These are phyloP conservation scores for Fraxinus ornus DNA, from an alignment of 305 asterid species.

Conservation along the genomic window DNA sequence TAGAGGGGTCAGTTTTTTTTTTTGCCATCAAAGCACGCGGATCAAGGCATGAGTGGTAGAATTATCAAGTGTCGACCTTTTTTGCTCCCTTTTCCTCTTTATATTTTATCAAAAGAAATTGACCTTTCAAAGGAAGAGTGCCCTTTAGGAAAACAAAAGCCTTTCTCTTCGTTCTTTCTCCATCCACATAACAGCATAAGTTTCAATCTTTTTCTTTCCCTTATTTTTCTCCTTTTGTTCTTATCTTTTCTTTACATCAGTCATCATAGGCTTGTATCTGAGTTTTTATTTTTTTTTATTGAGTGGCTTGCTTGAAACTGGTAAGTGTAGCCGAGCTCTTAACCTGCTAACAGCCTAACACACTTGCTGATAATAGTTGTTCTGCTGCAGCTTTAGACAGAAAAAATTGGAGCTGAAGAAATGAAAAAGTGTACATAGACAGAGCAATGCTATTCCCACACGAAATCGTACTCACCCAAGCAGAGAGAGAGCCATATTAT, in stretches of 20 bases:
- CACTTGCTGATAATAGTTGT: conserved; percentile 40
- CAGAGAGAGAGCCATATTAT: conserved; percentile 33
- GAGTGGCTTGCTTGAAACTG: conserved; percentile 18
- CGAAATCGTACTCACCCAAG: conserved; percentile 46
- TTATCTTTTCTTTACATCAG: background rate
- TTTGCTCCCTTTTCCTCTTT: conserved; percentile 21
- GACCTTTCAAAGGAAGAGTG: conserved; percentile 77
- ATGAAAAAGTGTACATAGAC: conserved; percentile 17
- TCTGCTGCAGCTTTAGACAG: conserved; percentile 56
- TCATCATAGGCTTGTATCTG: background rate
- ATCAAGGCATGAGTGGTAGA: conserved; percentile 80
- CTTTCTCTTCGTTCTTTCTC: conserved; percentile 49
- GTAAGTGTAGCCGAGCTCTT: conserved; percentile 47
- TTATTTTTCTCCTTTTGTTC: background rate
- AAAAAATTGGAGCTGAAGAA: conserved; percentile 23
- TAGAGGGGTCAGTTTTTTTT: conserved; percentile 49
- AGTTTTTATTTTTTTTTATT: background rate
- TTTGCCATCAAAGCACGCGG: conserved; percentile 81
- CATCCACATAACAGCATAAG: conserved; percentile 37
- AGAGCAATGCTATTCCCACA: conserved; percentile 47
- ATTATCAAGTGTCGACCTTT: conserved; percentile 49
- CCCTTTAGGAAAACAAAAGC: conserved; percentile 34
- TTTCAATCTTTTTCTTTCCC: conserved; percentile 20
- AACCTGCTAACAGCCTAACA: conserved; percentile 35
- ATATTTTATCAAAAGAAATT: conserved; percentile 53